These are phyloP conservation scores for Artemisia tridentata DNA, from an alignment of 129 eudicot species.

Conservation along the genomic window DNA sequence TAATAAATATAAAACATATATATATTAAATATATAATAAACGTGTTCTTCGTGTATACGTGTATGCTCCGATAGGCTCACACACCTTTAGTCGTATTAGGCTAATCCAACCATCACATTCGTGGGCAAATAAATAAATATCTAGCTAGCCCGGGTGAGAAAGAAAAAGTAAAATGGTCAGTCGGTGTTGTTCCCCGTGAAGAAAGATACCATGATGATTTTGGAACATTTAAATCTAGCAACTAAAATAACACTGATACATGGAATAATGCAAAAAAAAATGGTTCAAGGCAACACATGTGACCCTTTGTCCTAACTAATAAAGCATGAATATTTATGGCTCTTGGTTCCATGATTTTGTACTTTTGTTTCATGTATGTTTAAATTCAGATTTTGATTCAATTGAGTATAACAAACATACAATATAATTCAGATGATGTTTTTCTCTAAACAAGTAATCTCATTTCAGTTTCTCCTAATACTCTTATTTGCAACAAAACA, in stretches of 20 bases:
- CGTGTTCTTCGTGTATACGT: too few species aligned
- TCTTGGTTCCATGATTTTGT: conserved; percentile 5
- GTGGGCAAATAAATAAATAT: too few species aligned
- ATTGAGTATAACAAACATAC: neutral
- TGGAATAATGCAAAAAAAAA: neutral
- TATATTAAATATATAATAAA: too few species aligned
- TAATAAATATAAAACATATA: too few species aligned
- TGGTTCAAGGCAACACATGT: conserved; percentile 20
- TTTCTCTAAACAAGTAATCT: conserved; percentile 15
- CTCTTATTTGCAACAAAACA: neutral
- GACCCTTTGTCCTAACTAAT: conserved; percentile 27
- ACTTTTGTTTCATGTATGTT: conserved; percentile 6
- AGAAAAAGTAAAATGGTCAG: too few species aligned
- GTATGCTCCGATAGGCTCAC: too few species aligned
- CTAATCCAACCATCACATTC: too few species aligned
- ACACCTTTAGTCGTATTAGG: too few species aligned
- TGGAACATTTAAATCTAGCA: neutral
- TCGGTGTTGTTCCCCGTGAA: conserved; percentile 16
- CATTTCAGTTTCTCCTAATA: conserved; percentile 6
- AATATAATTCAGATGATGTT: conserved; percentile 2
- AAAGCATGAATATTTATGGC: neutral
- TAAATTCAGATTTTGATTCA: conserved; percentile 22
- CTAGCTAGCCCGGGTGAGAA: too few species aligned
- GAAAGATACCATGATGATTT: conserved; percentile 7
- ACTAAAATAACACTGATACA: neutral